Percentiles rank a stretch among this genome's conserved stretches.
Conservation (phyloP, 163 green algal species). For the Picocystis sp. region DNA sequence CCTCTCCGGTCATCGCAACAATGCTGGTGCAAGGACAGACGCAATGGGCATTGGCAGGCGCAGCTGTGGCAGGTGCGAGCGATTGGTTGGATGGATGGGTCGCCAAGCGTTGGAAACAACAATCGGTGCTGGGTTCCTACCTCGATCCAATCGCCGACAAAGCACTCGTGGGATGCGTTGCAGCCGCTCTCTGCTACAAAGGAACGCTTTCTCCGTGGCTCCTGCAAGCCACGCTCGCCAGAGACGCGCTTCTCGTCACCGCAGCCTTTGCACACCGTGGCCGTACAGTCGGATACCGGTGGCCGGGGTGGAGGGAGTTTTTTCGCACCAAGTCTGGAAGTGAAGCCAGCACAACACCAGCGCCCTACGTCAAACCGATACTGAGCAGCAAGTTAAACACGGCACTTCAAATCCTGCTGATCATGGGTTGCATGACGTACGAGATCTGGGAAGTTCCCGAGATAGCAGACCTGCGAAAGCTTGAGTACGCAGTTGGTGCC, state of each 20-base stretch:
- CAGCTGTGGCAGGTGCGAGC: slow-evolving; percentile 21
- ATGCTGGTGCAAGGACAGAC: background rate
- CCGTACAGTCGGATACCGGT: slow-evolving; percentile 16
- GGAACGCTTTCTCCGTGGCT: slow-evolving; percentile 39
- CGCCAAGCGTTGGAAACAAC: slow-evolving; percentile 35
- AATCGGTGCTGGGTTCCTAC: slow-evolving; percentile 73
- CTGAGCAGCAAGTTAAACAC: slow-evolving; percentile 76
- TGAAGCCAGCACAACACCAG: slow-evolving; percentile 12
- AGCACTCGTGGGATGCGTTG: slow-evolving; percentile 49
- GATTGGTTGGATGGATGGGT: slow-evolving; percentile 71
- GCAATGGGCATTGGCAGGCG: background rate
- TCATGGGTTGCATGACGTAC: slow-evolving; percentile 43
- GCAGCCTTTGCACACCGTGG: slow-evolving; percentile 24
- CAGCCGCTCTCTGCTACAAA: slow-evolving; percentile 41
- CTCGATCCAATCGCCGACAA: slow-evolving; percentile 87
- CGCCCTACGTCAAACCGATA: slow-evolving; percentile 25
- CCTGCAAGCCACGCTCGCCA: slow-evolving; percentile 40
- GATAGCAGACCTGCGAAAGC: too few relatives aligned
- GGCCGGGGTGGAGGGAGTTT: slow-evolving; percentile 37
- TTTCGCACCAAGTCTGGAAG: slow-evolving; percentile 23
- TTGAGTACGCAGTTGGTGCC: too few relatives aligned
- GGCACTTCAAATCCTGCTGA: slow-evolving; percentile 53
- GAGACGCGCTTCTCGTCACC: slow-evolving; percentile 47
- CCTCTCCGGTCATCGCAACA: background rate
- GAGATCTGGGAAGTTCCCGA: background rate